These are phyloP conservation scores for Lactuca saligna DNA, from an alignment of 129 eudicot species.

Conservation along the genomic window DNA sequence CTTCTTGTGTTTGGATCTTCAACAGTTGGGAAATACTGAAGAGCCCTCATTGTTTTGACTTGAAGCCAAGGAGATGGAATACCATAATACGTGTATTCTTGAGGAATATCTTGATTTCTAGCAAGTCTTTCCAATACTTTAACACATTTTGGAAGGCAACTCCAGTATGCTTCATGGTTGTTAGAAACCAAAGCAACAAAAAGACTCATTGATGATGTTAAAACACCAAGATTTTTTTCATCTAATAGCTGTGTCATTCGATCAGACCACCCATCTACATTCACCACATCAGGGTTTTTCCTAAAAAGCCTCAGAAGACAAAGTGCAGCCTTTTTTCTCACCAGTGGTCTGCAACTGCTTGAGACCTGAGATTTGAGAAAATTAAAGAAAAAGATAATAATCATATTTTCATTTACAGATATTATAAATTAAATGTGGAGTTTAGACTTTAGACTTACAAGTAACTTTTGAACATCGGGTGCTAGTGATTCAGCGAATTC, in stretches of 20 bases:
- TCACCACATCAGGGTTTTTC: slow-evolving; percentile 93
- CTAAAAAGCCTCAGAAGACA: slow-evolving; percentile 89
- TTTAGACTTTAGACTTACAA: slow-evolving; percentile 50
- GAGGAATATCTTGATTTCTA: slow-evolving; percentile 90
- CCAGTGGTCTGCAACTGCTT: slow-evolving; percentile 95
- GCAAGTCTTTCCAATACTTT: slow-evolving; percentile 87
- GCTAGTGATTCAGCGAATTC: slow-evolving; percentile 98
- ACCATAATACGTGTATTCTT: slow-evolving; percentile 97
- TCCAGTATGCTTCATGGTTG: slow-evolving; percentile 92
- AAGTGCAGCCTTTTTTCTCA: slow-evolving; percentile 96
- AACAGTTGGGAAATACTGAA: slow-evolving; percentile 92
- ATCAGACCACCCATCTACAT: slow-evolving; percentile 97
- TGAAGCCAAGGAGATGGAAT: slow-evolving; percentile 99
- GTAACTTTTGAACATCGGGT: slow-evolving; percentile 96
- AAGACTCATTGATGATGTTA: slow-evolving; percentile 95
- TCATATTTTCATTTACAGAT: slow-evolving; percentile 21
- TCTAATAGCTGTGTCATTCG: slow-evolving; percentile 94
- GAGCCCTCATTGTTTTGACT: slow-evolving; percentile 98
- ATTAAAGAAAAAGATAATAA: slow-evolving; percentile 28
- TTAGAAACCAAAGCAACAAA: slow-evolving; percentile 90
- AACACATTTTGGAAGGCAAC: slow-evolving; percentile 97
- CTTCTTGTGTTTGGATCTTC: slow-evolving; percentile 95
- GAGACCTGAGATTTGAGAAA: slow-evolving; percentile 55
- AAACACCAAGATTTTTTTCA: slow-evolving; percentile 93
- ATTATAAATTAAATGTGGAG: not conserved